Evolutionary conservation across 805 yeast genomes (phyloP).

Genomic region (Millerago galiae): DNA sequence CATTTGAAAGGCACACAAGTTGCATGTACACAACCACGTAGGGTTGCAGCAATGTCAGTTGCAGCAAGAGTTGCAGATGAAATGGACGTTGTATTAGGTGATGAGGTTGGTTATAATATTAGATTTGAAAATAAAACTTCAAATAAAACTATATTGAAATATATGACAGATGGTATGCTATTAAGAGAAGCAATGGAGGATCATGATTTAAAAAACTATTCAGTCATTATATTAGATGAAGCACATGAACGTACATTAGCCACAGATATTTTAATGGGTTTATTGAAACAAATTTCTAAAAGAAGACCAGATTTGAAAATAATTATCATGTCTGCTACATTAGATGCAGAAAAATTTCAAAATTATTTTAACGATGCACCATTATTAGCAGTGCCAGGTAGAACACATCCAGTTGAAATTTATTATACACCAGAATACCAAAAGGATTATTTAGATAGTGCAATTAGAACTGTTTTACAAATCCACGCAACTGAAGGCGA

Average conservation of each 20-base stretch:
- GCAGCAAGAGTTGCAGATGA: constrained; percentile 97
- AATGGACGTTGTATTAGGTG: constrained; percentile 88
- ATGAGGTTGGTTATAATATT: constrained; percentile 91
- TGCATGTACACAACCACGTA: constrained; percentile 94
- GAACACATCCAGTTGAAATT: constrained; percentile 96
- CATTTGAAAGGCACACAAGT: constrained; percentile 77
- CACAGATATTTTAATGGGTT: constrained; percentile 94
- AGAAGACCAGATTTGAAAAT: constrained; percentile 86
- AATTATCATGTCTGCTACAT: constrained; percentile 95
- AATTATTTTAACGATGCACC: constrained; percentile 87
- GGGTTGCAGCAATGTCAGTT: constrained; percentile 99
- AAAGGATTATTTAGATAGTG: constrained; percentile 90
- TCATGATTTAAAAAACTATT: constrained; percentile 70
- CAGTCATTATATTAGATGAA: constrained; percentile 91
- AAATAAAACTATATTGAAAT: constrained; percentile 74
- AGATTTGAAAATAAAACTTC: constrained; percentile 90
- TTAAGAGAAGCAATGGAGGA: constrained; percentile 97
- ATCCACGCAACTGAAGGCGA: constrained; percentile 95
- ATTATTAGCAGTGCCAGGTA: constrained; percentile 91
- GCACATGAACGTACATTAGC: constrained; percentile 97
- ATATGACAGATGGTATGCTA: constrained; percentile 99
- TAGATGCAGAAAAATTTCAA: constrained; percentile 96
- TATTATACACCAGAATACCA: constrained; percentile 96
- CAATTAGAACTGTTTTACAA: constrained; percentile 90
- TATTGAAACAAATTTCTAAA: constrained; percentile 71